phyloP scores from a whole-genome alignment of 352 stramenopile genomes.

The Phytophthora ohioensis region DNA sequence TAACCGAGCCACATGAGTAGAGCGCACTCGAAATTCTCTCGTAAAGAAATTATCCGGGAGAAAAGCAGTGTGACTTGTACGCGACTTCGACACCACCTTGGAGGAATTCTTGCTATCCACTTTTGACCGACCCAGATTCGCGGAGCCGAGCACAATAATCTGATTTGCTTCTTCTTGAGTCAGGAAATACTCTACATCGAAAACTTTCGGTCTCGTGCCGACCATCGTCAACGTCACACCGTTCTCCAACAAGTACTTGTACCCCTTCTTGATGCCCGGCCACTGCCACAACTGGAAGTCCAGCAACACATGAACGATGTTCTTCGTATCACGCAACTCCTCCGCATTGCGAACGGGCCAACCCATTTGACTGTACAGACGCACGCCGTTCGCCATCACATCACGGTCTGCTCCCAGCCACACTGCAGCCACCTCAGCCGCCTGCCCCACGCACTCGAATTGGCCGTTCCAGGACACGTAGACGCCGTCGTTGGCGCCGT shows the following conservation, averaged over 20 bases:
- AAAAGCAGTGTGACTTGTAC: slow-evolving; percentile 85
- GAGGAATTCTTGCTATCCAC: slow-evolving; percentile 71
- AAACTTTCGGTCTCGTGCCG: slow-evolving; percentile 68
- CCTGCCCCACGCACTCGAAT: slow-evolving; percentile 61
- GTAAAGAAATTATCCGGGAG: slow-evolving; percentile 68
- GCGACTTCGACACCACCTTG: slow-evolving; percentile 60
- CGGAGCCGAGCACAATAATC: slow-evolving; percentile 58
- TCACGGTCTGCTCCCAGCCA: slow-evolving; percentile 77
- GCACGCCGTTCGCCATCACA: slow-evolving; percentile 72
- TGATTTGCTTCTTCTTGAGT: slow-evolving; percentile 61
- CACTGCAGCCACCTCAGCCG: slow-evolving; percentile 54
- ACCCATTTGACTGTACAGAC: slow-evolving; percentile 77
- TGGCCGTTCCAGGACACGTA: slow-evolving; percentile 84
- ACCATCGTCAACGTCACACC: slow-evolving; percentile 76
- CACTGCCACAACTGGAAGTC: slow-evolving; percentile 89
- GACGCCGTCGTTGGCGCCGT: slow-evolving; percentile 78
- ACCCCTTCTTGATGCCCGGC: slow-evolving; percentile 81
- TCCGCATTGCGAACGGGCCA: slow-evolving; percentile 54
- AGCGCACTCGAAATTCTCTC: slow-evolving; percentile 72
- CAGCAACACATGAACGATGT: slow-evolving; percentile 80
- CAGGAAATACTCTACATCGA: slow-evolving; percentile 76
- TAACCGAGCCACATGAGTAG: slow-evolving; percentile 64
- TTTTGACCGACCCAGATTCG: slow-evolving; percentile 64
- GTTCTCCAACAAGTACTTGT: slow-evolving; percentile 79
- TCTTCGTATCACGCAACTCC: slow-evolving; percentile 58